Evolutionary conservation across 2,329 filamentous ascomycete species (phyloP).

Genomic region (Microsporum canis): DNA sequence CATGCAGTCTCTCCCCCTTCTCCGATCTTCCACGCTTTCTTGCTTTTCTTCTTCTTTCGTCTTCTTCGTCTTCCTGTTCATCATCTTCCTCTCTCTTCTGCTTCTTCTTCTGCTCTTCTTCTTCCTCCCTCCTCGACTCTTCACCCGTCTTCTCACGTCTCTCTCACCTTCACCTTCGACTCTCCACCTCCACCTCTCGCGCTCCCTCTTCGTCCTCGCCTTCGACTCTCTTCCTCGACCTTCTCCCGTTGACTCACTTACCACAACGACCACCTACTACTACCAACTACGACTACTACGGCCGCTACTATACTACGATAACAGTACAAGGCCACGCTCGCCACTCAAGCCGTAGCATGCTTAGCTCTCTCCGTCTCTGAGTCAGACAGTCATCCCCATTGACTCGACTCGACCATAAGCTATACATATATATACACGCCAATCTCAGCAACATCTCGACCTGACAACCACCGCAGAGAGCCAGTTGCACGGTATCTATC

Average conservation of each 20-base stretch:
- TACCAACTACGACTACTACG: not conserved
- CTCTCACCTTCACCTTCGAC: slow-evolving; percentile 5
- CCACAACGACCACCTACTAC: not conserved
- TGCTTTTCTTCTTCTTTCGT: slow-evolving; percentile 9
- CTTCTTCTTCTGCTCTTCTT: slow-evolving; percentile 12
- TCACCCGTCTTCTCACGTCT: slow-evolving; percentile 13
- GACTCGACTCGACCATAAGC: not conserved
- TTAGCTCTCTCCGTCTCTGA: not conserved
- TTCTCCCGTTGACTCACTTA: slow-evolving; percentile 22
- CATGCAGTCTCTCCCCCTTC: not conserved
- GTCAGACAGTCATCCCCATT: not conserved
- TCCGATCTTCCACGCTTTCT: not conserved
- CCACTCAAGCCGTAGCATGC: not conserved
- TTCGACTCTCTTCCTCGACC: slow-evolving; percentile 19
- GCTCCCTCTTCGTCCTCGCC: slow-evolving; percentile 20
- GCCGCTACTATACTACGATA: not conserved
- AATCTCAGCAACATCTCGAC: not conserved
- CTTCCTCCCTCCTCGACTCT: slow-evolving; percentile 9
- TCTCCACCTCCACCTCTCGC: slow-evolving; percentile 16
- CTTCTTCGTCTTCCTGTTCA: slow-evolving; percentile 14
- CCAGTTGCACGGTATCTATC: not conserved
- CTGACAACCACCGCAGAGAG: not conserved
- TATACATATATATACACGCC: not conserved
- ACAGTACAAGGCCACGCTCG: not conserved
- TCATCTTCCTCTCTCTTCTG: slow-evolving; percentile 20